A percentile compares a stretch with the other conserved stretches of the same genome.
phyloP scores from a whole-genome alignment of 2,329 filamentous ascomycete genomes.

The Penicillium glabrum region DNA sequence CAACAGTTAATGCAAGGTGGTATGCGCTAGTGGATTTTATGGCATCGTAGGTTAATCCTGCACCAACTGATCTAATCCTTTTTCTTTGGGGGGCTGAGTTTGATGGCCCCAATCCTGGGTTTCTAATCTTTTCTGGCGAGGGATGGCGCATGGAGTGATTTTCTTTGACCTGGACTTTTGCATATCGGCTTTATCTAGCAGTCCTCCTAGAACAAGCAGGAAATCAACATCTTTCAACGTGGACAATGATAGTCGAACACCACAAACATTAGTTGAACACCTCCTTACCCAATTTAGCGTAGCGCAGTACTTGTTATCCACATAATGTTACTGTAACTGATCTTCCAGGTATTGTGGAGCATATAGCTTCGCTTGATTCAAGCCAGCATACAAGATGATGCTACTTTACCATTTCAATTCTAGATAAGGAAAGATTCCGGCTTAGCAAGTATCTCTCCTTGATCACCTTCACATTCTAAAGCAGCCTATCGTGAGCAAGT shows the following conservation, averaged over 20 bases:
- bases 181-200: neutral
- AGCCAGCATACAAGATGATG: no score
- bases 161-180: neutral
- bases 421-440: no score
- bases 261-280: no score
- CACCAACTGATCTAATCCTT: neutral
- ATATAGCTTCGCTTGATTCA: no score
- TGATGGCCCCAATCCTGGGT: neutral
- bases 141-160: constrained; percentile 4
- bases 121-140: neutral
- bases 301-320: no score
- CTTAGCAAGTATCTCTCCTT: no score
- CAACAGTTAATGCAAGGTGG: constrained; percentile 57
- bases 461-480: no score
- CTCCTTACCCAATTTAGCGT: no score
- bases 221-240: neutral
- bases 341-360: no score
- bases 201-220: neutral
- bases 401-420: no score
- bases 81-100: neutral
- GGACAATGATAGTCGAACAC: neutral
- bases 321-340: no score
- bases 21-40: constrained; percentile 29
- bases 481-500: no score
- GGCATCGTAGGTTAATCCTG: neutral